phyloP scores from a whole-genome alignment of 257 asterid genomes.

The Salvia rosmarinus region DNA sequence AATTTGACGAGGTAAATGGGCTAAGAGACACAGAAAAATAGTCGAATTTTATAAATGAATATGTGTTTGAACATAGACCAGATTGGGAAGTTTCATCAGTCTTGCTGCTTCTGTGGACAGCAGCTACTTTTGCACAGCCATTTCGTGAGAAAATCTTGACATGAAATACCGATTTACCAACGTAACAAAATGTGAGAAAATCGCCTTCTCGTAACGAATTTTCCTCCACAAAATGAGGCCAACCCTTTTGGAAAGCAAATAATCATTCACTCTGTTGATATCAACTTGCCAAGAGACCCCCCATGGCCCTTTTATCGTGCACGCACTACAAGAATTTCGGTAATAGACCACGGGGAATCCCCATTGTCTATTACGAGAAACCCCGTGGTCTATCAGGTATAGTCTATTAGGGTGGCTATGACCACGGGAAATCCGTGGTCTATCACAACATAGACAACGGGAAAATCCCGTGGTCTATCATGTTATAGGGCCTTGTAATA shows the following conservation, averaged over 20 bases:
- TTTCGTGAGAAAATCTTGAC: constrained; percentile 35
- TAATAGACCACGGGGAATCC: no score
- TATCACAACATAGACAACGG: no score
- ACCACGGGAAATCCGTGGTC: no score
- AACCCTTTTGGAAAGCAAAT: constrained; percentile 39
- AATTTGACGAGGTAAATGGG: no score
- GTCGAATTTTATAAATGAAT: background rate
- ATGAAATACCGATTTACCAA: constrained; percentile 30
- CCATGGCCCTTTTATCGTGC: constrained; percentile 16
- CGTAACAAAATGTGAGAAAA: constrained; percentile 39
- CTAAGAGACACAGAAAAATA: no score
- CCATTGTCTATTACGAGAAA: no score
- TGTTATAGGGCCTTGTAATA: no score
- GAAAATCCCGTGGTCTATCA: no score
- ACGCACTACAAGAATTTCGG: background rate
- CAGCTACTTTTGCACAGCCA: constrained; percentile 33
- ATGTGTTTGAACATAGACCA: constrained; percentile 13
- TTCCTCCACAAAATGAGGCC: constrained; percentile 46
- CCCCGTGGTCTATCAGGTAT: no score
- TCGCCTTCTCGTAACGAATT: constrained; percentile 35
- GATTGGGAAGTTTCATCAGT: constrained; percentile 2
- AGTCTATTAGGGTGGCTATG: no score
- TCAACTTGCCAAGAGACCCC: constrained; percentile 32
- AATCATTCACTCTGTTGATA: constrained; percentile 22
- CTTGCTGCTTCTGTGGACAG: background rate